Percentiles rank a stretch among this genome's conserved stretches.
Evolutionary conservation across 768 basidiomycete species (phyloP).

Genomic region (Pisolithus marmoratus): DNA sequence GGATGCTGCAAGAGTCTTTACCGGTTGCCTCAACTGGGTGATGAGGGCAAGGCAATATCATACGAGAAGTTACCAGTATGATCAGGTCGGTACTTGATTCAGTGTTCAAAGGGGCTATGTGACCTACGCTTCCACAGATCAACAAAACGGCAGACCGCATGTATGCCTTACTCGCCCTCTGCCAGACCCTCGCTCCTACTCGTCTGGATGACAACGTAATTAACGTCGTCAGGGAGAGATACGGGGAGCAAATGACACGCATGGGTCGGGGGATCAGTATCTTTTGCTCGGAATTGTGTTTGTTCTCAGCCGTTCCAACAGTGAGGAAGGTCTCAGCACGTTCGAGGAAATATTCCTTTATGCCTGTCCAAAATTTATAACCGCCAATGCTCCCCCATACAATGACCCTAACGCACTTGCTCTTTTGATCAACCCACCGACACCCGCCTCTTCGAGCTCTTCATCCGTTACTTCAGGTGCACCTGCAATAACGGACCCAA

Average conservation of each 20-base stretch:
- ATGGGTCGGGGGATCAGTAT: constrained; percentile 77
- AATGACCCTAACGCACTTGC: constrained; percentile 66
- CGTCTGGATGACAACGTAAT: constrained; percentile 93
- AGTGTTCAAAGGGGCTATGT: not conserved
- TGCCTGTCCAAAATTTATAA: constrained; percentile 96
- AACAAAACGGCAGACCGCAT: constrained; percentile 97
- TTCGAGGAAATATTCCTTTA: constrained; percentile 93
- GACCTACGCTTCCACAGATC: constrained; percentile 47
- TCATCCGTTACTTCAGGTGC: constrained; percentile 23
- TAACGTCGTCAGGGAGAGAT: constrained; percentile 87
- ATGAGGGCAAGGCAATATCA: constrained; percentile 96
- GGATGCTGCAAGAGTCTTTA: constrained; percentile 92
- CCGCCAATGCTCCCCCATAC: constrained; percentile 91
- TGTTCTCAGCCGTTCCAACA: constrained; percentile 17
- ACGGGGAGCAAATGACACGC: constrained; percentile 84
- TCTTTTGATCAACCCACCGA: constrained; percentile 37
- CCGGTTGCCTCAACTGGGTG: constrained; percentile 90
- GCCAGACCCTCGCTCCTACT: constrained; percentile 88
- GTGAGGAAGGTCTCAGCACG: constrained; percentile 65
- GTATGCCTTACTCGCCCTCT: constrained; percentile 94
- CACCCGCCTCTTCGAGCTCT: constrained; percentile 27
- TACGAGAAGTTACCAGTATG: constrained; percentile 93
- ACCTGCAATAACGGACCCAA: constrained; percentile 48
- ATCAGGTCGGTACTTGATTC: constrained; percentile 53
- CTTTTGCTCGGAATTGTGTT: not conserved